A percentile compares a stretch with the other conserved stretches of the same genome.
Evolutionary conservation across 2,329 filamentous ascomycete species (phyloP).

Genomic region (Penicillium sp.): DNA sequence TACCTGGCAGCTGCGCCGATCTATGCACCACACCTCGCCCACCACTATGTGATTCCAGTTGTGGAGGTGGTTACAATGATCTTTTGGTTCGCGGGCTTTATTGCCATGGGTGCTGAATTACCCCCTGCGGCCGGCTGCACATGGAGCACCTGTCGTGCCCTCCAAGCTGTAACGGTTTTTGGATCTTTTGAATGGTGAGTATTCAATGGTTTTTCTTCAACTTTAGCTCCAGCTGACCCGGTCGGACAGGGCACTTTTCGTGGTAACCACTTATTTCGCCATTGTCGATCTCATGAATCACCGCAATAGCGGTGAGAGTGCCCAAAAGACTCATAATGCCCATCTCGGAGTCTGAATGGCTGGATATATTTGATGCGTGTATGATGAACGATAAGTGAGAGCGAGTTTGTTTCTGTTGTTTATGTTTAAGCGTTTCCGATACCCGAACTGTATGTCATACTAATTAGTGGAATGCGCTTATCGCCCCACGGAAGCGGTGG

Average conservation of each 20-base stretch:
- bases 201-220: background rate
- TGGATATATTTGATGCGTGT: background rate
- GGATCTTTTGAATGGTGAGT: slow-evolving; percentile 49
- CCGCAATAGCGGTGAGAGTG: slow-evolving; percentile 27
- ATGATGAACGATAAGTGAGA: background rate
- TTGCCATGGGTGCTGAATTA: slow-evolving; percentile 70
- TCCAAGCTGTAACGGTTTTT: slow-evolving; percentile 55
- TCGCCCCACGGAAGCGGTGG: background rate
- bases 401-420: background rate
- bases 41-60: slow-evolving; percentile 64
- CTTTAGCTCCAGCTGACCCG: background rate
- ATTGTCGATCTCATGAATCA: slow-evolving; percentile 49
- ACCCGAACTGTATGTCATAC: background rate
- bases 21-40: slow-evolving; percentile 61
- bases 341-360: slow-evolving; percentile 18
- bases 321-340: slow-evolving; percentile 26
- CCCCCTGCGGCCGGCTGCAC: slow-evolving; percentile 57
- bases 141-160: slow-evolving; percentile 57
- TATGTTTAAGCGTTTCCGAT: background rate
- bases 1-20: slow-evolving; percentile 70
- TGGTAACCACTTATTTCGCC: slow-evolving; percentile 51
- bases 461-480: background rate
- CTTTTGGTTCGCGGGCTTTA: slow-evolving; percentile 88
- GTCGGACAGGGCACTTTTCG: slow-evolving; percentile 43
- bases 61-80: slow-evolving; percentile 73